Percentiles rank a stretch among this genome's conserved stretches.
phyloP scores from a whole-genome alignment of 2,329 filamentous ascomycete species.

The Pseudocercospora ulei region DNA sequence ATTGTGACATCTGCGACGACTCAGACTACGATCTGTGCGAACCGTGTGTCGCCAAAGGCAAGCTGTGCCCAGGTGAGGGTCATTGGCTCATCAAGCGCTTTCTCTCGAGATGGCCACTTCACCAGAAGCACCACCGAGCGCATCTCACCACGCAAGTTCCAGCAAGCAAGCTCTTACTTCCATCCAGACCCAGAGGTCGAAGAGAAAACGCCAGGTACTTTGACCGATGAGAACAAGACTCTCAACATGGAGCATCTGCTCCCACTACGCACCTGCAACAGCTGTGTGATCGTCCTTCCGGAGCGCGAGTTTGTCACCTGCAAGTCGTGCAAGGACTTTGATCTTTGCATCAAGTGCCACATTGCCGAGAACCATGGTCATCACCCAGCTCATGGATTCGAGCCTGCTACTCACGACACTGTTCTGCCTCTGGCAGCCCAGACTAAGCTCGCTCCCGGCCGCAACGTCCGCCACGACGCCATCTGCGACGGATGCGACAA shows the following conservation, averaged over 20 bases:
- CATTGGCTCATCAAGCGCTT: conserved; percentile 95
- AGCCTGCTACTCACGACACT: conserved; percentile 55
- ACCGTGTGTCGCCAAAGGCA: conserved; percentile 62
- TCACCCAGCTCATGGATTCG: conserved; percentile 76
- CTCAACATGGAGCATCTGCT: conserved; percentile 30
- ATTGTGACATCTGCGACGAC: conserved; percentile 85
- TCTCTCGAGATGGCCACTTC: conserved; percentile 65
- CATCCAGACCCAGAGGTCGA: conserved; percentile 32
- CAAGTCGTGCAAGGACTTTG: conserved; percentile 74
- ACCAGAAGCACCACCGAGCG: conserved; percentile 78
- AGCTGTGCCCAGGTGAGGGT: conserved; percentile 64
- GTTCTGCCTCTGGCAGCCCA: conserved; percentile 53
- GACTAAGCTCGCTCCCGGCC: conserved; percentile 64
- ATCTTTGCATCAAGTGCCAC: conserved; percentile 80
- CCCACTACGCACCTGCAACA: conserved; percentile 61
- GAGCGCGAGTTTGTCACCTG: conserved; percentile 81
- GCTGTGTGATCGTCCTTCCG: conserved; percentile 53
- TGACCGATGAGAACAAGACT: conserved; percentile 39
- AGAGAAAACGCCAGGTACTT: conserved; percentile 39
- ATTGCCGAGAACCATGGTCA: conserved; percentile 70
- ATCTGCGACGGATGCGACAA: conserved; percentile 91
- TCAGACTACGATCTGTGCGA: conserved; percentile 92
- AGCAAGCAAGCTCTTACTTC: no score
- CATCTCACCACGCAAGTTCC: conserved; percentile 41
- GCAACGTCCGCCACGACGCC: conserved; percentile 72